Evolutionary conservation across 2,329 filamentous ascomycete species (phyloP).

Genomic region (Pseudogymnoascus sp.): DNA sequence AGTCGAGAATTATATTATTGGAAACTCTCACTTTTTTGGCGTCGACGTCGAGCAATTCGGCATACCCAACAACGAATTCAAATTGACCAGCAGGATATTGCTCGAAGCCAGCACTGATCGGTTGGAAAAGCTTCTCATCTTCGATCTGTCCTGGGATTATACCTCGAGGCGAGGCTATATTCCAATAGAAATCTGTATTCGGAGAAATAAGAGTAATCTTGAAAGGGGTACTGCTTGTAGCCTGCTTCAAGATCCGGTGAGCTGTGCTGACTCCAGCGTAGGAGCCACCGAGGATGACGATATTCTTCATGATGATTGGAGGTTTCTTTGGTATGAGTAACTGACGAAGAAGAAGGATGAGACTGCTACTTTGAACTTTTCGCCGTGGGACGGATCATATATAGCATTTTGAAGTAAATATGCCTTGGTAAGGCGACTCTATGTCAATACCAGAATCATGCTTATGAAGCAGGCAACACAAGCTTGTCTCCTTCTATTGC

Average conservation of each 20-base stretch:
- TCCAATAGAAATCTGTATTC: constrained; percentile 43
- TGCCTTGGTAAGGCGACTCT: neutral
- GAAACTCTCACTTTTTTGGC: constrained; percentile 37
- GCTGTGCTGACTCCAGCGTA: constrained; percentile 25
- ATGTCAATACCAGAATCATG: constrained; percentile 5
- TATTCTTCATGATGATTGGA: constrained; percentile 22
- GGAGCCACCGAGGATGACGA: constrained; percentile 28
- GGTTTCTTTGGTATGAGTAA: constrained; percentile 3
- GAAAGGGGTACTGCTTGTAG: constrained; percentile 30
- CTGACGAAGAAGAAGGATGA: constrained; percentile 8
- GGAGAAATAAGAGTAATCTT: constrained; percentile 48
- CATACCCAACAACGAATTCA: constrained; percentile 44
- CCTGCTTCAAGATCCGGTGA: constrained; percentile 28
- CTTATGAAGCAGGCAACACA: neutral
- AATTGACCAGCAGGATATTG: constrained; percentile 41
- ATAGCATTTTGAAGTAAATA: constrained; percentile 11
- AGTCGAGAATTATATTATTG: constrained; percentile 31
- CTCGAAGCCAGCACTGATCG: constrained; percentile 38
- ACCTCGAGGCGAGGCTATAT: constrained; percentile 39
- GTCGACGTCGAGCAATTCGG: constrained; percentile 36
- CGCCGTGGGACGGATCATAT: constrained; percentile 10
- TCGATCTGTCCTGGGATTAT: constrained; percentile 39
- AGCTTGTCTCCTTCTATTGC: neutral
- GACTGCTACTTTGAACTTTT: constrained; percentile 4
- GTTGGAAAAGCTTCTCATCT: constrained; percentile 35